Conservation (phyloP, 495 filamentous ascomycete genomes). For the Cudoniella acicularis region DNA sequence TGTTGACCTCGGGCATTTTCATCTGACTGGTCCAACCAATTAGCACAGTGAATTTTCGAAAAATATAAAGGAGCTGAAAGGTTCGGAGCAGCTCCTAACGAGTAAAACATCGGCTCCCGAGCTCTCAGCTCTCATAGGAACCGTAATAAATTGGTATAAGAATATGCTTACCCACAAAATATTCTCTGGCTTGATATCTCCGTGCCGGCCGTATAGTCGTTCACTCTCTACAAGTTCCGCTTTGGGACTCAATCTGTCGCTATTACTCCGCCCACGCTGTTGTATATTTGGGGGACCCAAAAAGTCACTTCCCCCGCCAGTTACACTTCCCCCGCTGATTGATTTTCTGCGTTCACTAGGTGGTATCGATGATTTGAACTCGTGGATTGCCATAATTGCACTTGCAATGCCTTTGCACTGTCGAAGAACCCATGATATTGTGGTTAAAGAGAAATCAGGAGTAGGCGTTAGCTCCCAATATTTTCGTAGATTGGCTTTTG, state of each 20-base stretch:
- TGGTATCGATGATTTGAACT: neutral
- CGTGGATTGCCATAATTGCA: conserved; percentile 5
- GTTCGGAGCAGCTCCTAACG: too few species aligned
- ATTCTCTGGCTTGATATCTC: conserved; percentile 27
- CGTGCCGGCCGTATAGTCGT: conserved; percentile 16
- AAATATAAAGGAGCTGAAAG: too few species aligned
- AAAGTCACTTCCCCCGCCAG: too few species aligned
- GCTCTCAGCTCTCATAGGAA: too few species aligned
- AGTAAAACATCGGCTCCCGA: too few species aligned
- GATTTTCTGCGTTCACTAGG: neutral
- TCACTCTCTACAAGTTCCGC: neutral
- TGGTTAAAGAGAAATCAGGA: conserved; percentile 1
- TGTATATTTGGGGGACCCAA: too few species aligned
- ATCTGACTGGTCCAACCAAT: too few species aligned
- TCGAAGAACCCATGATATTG: conserved; percentile 9
- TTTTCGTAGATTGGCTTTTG: conserved; percentile 19
- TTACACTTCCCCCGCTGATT: too few species aligned
- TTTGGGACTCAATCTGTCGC: neutral
- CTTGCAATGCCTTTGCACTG: conserved; percentile 7
- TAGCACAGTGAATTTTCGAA: too few species aligned
- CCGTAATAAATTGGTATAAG: too few species aligned
- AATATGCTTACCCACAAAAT: conserved; percentile 13
- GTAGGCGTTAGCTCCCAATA: conserved; percentile 18
- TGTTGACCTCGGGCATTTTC: neutral
- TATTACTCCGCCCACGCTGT: neutral